phyloP scores from a whole-genome alignment of 768 basidiomycete genomes.

The Trametes coccinea region DNA sequence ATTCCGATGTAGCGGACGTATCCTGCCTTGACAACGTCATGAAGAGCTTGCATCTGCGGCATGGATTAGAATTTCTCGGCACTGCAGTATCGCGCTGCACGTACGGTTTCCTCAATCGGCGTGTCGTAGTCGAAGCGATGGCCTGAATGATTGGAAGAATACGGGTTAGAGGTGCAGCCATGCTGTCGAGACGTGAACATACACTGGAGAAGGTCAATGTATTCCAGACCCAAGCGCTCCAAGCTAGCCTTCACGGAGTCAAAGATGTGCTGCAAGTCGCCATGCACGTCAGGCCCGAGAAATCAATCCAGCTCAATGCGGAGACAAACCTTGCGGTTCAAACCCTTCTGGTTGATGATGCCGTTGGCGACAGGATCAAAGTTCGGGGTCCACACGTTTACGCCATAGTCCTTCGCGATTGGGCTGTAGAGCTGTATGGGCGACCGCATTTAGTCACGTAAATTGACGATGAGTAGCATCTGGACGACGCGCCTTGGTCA shows the following conservation, averaged over 20 bases:
- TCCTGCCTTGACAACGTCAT: conserved; percentile 48
- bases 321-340: conserved; percentile 40
- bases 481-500: conserved; percentile 44
- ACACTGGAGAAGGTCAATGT: conserved; percentile 61
- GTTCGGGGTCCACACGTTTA: conserved; percentile 16
- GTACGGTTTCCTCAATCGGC: conserved; percentile 41
- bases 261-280: conserved; percentile 12
- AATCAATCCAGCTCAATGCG: conserved; percentile 12
- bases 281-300: neutral
- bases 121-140: conserved; percentile 39
- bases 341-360: conserved; percentile 40
- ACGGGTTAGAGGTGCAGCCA: neutral
- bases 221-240: conserved; percentile 46
- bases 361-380: conserved; percentile 27
- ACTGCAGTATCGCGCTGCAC: conserved; percentile 3
- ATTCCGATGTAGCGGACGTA: conserved; percentile 46
- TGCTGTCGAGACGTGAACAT: neutral
- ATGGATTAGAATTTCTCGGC: too few relatives aligned
- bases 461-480: neutral
- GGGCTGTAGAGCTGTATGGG: conserved; percentile 12
- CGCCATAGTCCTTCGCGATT: conserved; percentile 1
- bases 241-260: conserved; percentile 31
- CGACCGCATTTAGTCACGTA: neutral
- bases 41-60: conserved; percentile 44
- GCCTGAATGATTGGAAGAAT: conserved; percentile 23